These are phyloP conservation scores for Bombardia bombarda DNA, from an alignment of 495 filamentous ascomycete species.

Conservation along the genomic window DNA sequence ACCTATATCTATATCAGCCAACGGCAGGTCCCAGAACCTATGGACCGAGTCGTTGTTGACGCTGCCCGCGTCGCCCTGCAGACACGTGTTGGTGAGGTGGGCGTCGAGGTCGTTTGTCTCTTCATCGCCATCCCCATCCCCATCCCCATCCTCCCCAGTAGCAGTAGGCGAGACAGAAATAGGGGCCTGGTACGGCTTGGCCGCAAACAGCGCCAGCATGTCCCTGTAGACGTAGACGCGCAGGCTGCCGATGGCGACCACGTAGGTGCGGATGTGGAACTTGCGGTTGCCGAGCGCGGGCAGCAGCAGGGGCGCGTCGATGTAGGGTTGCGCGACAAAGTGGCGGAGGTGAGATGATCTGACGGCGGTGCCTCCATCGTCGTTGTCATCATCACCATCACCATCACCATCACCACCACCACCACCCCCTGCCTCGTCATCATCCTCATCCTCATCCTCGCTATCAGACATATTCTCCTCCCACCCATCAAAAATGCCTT, in stretches of 20 bases:
- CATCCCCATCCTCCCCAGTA: slow-evolving; percentile 29
- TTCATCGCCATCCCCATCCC: slow-evolving; percentile 2
- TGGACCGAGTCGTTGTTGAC: slow-evolving; percentile 39
- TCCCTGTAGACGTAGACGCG: slow-evolving; percentile 78
- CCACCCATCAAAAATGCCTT: slow-evolving; percentile 82
- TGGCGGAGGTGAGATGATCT: slow-evolving; percentile 88
- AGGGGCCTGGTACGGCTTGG: slow-evolving; percentile 50
- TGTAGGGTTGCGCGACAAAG: slow-evolving; percentile 94
- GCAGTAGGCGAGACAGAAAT: slow-evolving; percentile 7
- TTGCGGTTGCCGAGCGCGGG: slow-evolving; percentile 57
- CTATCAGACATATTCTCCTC: slow-evolving; percentile 53
- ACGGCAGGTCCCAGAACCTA: slow-evolving; percentile 61
- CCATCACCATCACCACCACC: background rate
- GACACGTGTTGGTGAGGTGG: slow-evolving; percentile 93
- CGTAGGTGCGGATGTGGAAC: slow-evolving; percentile 92
- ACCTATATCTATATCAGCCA: slow-evolving; percentile 4
- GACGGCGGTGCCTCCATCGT: slow-evolving; percentile 47
- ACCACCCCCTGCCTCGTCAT: slow-evolving; percentile 18
- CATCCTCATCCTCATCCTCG: slow-evolving; percentile 47
- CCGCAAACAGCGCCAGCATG: slow-evolving; percentile 91
- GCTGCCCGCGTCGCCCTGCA: slow-evolving; percentile 50
- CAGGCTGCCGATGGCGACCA: slow-evolving; percentile 68
- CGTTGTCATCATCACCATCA: slow-evolving; percentile 2
- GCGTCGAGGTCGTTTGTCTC: slow-evolving; percentile 47
- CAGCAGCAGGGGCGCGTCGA: slow-evolving; percentile 78